Base-by-base conservation (phyloP, 192 early-diverging fungal species). In the Backusella morwellensis region DNA sequence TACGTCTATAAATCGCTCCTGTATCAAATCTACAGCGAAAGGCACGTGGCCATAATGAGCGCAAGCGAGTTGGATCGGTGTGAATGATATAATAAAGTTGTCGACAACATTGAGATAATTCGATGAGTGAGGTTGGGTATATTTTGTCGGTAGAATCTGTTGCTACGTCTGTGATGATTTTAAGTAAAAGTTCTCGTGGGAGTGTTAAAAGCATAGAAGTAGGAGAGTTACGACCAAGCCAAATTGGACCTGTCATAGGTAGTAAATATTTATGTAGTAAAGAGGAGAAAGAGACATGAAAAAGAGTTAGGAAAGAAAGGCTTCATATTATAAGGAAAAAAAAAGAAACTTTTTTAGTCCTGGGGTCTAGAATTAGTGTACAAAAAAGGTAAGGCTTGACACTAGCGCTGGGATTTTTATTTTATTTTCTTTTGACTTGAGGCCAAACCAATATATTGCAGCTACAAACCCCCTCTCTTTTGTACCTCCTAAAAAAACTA, bases 11-110 rank as follows among this genome's bases (percentile, higher is more conserved):
- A 56, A 83, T 76, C n/a, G 82, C 82, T n/a, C 63, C 71, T n/a
- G 82, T 83, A 79, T 83, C 82, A 34, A 80, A 83, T 67, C 75
- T 67, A 6, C 38, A 35, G 6, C 40, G 68, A 56, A 83, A 83
- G 4, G 78, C 78, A 50, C 12, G 32, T 35, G 59, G 74, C 82
- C 82, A 83, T 41, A 83, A 35, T 32, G 82, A 73, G 1, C 40
- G 19, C 8, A 72, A 34, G 23, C 77, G 52, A 59, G 59, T 71
- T 12, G 54, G 63, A 35, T 83, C 66, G 29, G 35, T 12, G 32
- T 77, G 68, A 41, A 79, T 75, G 7, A 79, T 66, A 47, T 44
- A 34, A 67, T 63, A 56, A 12, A 83, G 40, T 21, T 76, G 50
- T 63, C 34, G 42, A 54, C 67, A 80, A 68, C 66, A 54, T 36